Evolutionary conservation across 1,284 basidiomycete genomes (phyloP).

Genomic region (Trametes versicolor): DNA sequence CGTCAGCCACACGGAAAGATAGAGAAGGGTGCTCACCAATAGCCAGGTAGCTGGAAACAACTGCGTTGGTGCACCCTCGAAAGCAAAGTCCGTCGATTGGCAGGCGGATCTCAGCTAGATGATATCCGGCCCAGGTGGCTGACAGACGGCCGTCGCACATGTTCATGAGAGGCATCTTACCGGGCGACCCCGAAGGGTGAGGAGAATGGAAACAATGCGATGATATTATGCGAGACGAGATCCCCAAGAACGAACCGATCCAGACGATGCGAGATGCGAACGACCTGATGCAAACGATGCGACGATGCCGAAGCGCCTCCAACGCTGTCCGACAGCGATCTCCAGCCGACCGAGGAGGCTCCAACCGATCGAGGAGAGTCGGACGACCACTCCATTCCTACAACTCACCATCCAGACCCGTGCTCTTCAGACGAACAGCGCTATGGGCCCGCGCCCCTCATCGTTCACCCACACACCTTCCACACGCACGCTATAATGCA

Average conservation of each 20-base stretch:
- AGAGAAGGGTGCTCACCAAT: not conserved
- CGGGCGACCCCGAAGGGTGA: conserved; percentile 29
- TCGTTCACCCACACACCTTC: conserved; percentile 62
- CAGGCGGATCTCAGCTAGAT: not conserved
- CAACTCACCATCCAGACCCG: not conserved
- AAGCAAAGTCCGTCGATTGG: not conserved
- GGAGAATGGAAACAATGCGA: conserved; percentile 17
- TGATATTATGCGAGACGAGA: conserved; percentile 20
- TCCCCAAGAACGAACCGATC: not conserved
- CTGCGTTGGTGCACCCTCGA: not conserved
- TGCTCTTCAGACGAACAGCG: conserved; percentile 52
- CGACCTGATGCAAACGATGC: not conserved
- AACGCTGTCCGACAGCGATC: not conserved
- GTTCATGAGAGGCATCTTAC: not conserved
- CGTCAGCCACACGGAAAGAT: conserved; percentile 1
- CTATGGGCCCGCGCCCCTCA: conserved; percentile 54
- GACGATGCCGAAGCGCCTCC: not conserved
- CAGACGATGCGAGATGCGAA: conserved; percentile 5
- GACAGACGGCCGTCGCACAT: not conserved
- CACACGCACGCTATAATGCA: conserved; percentile 65
- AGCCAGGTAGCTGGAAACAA: not conserved
- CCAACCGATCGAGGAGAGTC: not conserved
- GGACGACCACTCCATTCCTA: not conserved
- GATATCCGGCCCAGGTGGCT: not conserved
- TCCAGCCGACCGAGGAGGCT: not conserved